Base-by-base conservation (phyloP, 2,329 filamentous ascomycete species). In the Fusarium pilosicola region DNA sequence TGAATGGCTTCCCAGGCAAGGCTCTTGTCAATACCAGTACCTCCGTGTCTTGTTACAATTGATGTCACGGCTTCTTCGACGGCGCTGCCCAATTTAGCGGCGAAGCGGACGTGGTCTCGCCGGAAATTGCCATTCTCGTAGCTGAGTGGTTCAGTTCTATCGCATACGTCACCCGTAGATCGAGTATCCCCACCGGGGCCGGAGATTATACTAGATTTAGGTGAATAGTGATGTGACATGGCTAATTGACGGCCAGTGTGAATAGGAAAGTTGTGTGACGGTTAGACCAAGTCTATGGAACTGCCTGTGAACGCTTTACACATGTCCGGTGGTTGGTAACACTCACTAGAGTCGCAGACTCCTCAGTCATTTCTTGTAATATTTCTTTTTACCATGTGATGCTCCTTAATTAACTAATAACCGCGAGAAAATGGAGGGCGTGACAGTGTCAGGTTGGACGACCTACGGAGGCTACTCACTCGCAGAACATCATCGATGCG, bases 1-100 rank as follows among this genome's bases (percentile, higher is more conserved):
- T 46, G 39, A 7, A 57, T 34, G 18, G 39, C 39, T 26, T 46
- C 39, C 54, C 54, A 57, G 30, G 54, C 39, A 24, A 57, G 39
- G 18, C n/a, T 34, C 39, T 32, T 34, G 26, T 28, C 20, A 17
- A 38, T 12, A 22, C 32, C 32, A 38, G 28, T 6, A 7, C 54
- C 30, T 22, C 39, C 39, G 11, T 57, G n/a, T 22, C 30, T 57
- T 7, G 18, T 6, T 17, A 46, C 7, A 14, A 36, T 17, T 3
- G 54, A 57, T 17, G n/a, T 1, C 17, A 57, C 54, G 3, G 30
- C 6, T 46, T 34, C 54, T 10, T 57, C 54, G 22, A 57, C 18
- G 5, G 28, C 54, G 6, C 54, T 57, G 1, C 54, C 54, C 10
- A 57, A 20, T 32, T 57, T 39, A 17, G 54, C 30, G 1, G 39